Base-by-base conservation (phyloP, 2,329 filamentous ascomycete genomes). In the Sclerotinia subarctica region DNA sequence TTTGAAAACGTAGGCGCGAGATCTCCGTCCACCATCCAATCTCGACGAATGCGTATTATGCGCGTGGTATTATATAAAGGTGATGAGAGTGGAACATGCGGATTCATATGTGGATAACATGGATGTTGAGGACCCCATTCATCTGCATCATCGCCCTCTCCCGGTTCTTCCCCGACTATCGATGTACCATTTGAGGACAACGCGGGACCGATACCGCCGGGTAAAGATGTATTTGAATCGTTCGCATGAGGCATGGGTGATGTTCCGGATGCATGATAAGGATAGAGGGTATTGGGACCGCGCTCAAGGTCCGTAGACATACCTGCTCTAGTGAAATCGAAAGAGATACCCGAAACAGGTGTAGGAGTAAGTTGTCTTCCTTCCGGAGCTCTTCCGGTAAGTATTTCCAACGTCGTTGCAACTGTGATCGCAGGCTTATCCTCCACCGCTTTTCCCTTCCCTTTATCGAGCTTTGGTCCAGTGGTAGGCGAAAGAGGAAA, bases 111-210 rank as follows among this genome's bases (percentile, higher is more conserved):
- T 60, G 95, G 95, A 77, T 90, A 98, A 78, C 95, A 99, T 5
- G 95, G 94, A 78, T 99, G 95, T 52, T 90, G 88, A 19, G 94
- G 93, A 0, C 95, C 94, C 95, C 95, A 99, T 79, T 93, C 88
- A 65, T 88, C 83, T 38, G 88, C 88, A 29, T 86, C 84, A 62
- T 88, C 85, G 19, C 76, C 78, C 59, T 89, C 85, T 44, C 83
- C 77, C 17, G 74, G 74, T 51, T 77, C 75, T 21, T 58, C 53
- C 15, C 67, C 66, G 19, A 64, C 62, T 60, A 77, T 76, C 4
- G 77, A 76, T 24, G 78, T 74, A 68, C 74, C 76, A 11, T 77
- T 77, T 44, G 79, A 77, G 2, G 74, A 74, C 47, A 77, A 32
- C 5, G 75, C 74, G 8, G 75, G 69, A 8, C 76, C 76, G 51